Conservation (phyloP, 306 rosid species). For the Quercus variabilis region DNA sequence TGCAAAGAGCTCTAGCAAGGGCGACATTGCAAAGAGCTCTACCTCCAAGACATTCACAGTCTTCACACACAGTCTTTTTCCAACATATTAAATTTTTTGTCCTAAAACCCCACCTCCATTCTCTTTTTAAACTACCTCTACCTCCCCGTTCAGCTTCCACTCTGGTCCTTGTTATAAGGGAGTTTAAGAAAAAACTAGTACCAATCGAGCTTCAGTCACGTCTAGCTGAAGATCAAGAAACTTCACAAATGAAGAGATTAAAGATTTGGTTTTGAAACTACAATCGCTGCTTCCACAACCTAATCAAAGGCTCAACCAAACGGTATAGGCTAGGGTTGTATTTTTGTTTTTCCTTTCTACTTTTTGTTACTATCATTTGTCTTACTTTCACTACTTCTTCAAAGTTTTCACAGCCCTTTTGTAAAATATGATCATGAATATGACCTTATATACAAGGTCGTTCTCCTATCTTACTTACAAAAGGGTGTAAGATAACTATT, state of each 20-base stretch:
- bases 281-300: conserved; percentile 35
- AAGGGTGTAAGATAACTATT: too few relatives aligned
- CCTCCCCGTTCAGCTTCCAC: conserved; percentile 15
- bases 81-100: neutral
- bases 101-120: neutral
- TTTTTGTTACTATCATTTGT: neutral
- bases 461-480: too few relatives aligned
- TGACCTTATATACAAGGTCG: too few relatives aligned
- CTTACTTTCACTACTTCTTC: neutral
- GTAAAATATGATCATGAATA: too few relatives aligned
- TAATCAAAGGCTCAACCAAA: conserved; percentile 5
- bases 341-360: too few relatives aligned
- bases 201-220: neutral
- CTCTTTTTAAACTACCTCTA: conserved; percentile 14
- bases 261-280: conserved; percentile 30
- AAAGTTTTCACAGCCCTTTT: neutral
- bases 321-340: conserved; percentile 14
- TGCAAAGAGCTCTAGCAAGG: too few relatives aligned
- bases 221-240: conserved; percentile 23
- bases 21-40: too few relatives aligned
- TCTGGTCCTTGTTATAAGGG: neutral
- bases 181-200: neutral
- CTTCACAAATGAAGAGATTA: conserved; percentile 21
- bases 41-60: too few relatives aligned
- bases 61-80: neutral